A percentile compares a stretch with the other conserved stretches of the same genome.
Evolutionary conservation across 1,139 yeast species (phyloP).

Genomic region (Pichia terricola): DNA sequence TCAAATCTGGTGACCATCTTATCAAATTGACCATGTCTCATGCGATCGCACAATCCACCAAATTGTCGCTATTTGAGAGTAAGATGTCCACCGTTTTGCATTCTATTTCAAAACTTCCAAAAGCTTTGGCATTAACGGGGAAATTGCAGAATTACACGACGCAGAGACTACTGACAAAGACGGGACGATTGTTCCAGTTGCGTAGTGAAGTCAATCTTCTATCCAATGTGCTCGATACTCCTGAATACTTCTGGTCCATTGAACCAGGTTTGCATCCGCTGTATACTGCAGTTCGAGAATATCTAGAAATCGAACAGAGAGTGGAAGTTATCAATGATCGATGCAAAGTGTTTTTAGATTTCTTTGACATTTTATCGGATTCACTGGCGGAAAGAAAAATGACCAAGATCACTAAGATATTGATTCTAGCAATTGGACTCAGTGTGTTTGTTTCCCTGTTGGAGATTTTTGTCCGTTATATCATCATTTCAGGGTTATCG

Average conservation of each 20-base stretch:
- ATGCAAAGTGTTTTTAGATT: slow-evolving; percentile 87
- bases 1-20: slow-evolving; percentile 84
- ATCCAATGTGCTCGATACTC: slow-evolving; percentile 86
- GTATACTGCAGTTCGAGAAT: slow-evolving; percentile 82
- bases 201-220: slow-evolving; percentile 90
- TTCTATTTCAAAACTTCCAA: slow-evolving; percentile 81
- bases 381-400: slow-evolving; percentile 89
- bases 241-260: slow-evolving; percentile 92
- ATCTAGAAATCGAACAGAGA: slow-evolving; percentile 87
- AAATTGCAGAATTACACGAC: slow-evolving; percentile 81
- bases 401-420: slow-evolving; percentile 85
- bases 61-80: slow-evolving; percentile 82
- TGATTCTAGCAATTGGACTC: slow-evolving; percentile 70
- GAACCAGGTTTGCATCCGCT: slow-evolving; percentile 94
- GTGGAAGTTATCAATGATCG: slow-evolving; percentile 89
- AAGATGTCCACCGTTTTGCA: slow-evolving; percentile 78
- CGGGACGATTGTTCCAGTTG: slow-evolving; percentile 81
- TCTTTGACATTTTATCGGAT: slow-evolving; percentile 86
- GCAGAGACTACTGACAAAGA: slow-evolving; percentile 60
- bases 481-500: slow-evolving; percentile 28
- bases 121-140: slow-evolving; percentile 83
- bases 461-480: slow-evolving; percentile 50
- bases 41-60: slow-evolving; percentile 95
- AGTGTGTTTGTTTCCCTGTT: slow-evolving; percentile 62
- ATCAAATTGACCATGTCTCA: slow-evolving; percentile 90